A percentile compares a stretch with the other conserved stretches of the same genome.
Evolutionary conservation across 2,329 filamentous ascomycete species (phyloP).

Genomic region (Colletotrichum sp.): DNA sequence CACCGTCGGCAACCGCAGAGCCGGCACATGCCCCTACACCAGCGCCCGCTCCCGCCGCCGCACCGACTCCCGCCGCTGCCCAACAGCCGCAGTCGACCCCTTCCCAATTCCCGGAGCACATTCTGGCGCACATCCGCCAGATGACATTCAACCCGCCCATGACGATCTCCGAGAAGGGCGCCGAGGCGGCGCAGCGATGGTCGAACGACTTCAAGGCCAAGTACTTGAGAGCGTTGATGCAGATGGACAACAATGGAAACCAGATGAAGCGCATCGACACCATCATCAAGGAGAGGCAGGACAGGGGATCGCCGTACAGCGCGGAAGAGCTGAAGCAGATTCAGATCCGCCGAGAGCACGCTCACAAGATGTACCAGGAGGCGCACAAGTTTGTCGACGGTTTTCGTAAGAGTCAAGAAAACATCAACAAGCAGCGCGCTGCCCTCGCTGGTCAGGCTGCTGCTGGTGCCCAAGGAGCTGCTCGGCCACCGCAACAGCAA

Average conservation of each 20-base stretch:
- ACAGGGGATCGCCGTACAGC: slow-evolving; percentile 47
- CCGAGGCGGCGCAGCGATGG: slow-evolving; percentile 52
- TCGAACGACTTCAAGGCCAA: slow-evolving; percentile 50
- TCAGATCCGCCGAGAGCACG: slow-evolving; percentile 46
- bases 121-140: slow-evolving; percentile 51
- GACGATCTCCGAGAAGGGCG: slow-evolving; percentile 44
- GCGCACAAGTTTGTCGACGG: slow-evolving; percentile 52
- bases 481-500: slow-evolving; percentile 20
- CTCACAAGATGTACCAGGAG: slow-evolving; percentile 50
- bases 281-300: slow-evolving; percentile 44
- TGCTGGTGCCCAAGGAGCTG: slow-evolving; percentile 1
- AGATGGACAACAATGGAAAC: slow-evolving; percentile 52
- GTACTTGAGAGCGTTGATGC: slow-evolving; percentile 52
- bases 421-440: slow-evolving; percentile 26
- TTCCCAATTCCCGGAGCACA: slow-evolving; percentile 43
- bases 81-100: slow-evolving; percentile 26
- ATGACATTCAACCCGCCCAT: slow-evolving; percentile 51
- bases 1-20: slow-evolving; percentile 8
- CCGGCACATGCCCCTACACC: slow-evolving; percentile 7
- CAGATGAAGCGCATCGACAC: slow-evolving; percentile 47
- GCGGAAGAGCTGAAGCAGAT: slow-evolving; percentile 52
- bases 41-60: neutral
- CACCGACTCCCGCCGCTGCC: neutral
- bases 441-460: slow-evolving; percentile 27
- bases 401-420: slow-evolving; percentile 51